Evolutionary conservation across 2,329 filamentous ascomycete species (phyloP), one percentile per base, ranked within the genome.

Genomic region (Penicillium oxalicum): DNA sequence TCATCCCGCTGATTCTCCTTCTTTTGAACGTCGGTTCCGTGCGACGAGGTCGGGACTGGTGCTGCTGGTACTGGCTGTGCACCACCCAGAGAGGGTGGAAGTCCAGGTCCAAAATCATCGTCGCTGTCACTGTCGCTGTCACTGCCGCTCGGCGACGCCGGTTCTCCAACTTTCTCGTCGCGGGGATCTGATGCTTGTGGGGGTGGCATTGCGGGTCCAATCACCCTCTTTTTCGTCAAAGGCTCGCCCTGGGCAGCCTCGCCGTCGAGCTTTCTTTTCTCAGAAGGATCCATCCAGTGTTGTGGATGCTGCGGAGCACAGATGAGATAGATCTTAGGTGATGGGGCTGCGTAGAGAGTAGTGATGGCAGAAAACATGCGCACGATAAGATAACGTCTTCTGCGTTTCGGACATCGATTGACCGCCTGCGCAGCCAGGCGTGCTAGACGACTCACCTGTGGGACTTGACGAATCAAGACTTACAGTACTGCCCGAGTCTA

Each of bases 1-100:
- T 88, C 84, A 72, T 95, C 91, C 60, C 91, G 84, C 64, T 85
- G 79, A 6, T 66, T 60, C 32, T 75, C 60, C 11, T 65, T 62
- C 13, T 68, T 58, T 34, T 60, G 25, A 18, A 18, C 7, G 34
- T n/a, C 18, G 39, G 11, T 12, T 25, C 32, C 12, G 9, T 26
- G 18, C 4, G 42, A 25, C 25, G 13, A 4, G 8, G 47, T 2
- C 12, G 9, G 35, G 34, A 9, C 9, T 8, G 18, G 3, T 39
- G 13, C 9, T 5, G 32, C 9, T 11, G 27, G 24, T n/a, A 41
- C 26, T 12, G 48, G 29, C 8, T 38, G 8, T 24, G 50, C 9
- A 12, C 40, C 47, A 40, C 61, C 56, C 3, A 46, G 51, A n/a
- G 64, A 54, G 46, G 66, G 59, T 34, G 72, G 65, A 35, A 70